phyloP scores from a whole-genome alignment of 2,329 filamentous ascomycete genomes.

The Aphanocladium album region DNA sequence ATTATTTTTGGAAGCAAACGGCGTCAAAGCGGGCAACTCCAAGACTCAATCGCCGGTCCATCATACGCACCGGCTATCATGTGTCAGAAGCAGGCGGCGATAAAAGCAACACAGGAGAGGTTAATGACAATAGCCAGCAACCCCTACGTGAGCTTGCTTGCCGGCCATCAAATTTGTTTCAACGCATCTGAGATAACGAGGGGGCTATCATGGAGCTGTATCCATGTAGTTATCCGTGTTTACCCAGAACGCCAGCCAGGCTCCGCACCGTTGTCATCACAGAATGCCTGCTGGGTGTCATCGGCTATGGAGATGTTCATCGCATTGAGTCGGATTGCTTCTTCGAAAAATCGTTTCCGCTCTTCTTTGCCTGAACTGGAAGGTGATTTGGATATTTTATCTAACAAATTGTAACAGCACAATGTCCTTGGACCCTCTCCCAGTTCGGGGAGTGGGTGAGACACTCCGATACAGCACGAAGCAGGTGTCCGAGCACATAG shows the following conservation, averaged over 20 bases:
- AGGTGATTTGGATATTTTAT: background rate
- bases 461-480: background rate
- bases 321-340: background rate
- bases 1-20: background rate
- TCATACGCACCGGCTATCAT: background rate
- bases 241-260: background rate
- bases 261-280: background rate
- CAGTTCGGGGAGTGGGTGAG: background rate
- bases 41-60: background rate
- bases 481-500: conserved; percentile 6
- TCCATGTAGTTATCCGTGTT: background rate
- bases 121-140: background rate
- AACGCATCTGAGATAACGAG: background rate
- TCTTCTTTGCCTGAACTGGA: background rate
- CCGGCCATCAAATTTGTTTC: background rate
- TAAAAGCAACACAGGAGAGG: background rate
- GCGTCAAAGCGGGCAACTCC: background rate
- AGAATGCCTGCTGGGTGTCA: background rate
- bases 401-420: background rate
- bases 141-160: background rate
- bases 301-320: background rate
- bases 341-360: background rate
- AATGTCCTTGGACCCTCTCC: background rate
- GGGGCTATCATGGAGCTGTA: background rate
- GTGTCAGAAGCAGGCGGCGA: background rate